Conservation (phyloP, 108 stramenopile genomes). For the Nitzschia sp. region DNA sequence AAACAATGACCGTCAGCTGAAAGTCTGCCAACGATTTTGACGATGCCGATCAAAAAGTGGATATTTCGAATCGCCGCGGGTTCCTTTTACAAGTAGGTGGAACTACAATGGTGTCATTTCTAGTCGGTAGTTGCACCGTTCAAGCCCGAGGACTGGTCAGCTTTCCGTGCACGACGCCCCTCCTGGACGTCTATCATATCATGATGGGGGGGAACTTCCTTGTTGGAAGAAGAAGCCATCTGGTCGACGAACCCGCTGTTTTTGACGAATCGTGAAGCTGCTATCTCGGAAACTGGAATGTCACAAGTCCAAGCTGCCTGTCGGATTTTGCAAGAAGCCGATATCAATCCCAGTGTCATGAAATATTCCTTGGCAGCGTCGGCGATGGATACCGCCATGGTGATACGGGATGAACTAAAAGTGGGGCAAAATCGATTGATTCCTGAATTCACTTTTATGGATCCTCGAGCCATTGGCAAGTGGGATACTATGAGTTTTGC, state of each 20-base stretch:
- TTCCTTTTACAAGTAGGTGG: neutral
- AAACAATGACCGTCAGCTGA: neutral
- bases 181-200: conserved; percentile 68
- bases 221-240: conserved; percentile 73
- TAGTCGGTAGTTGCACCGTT: neutral
- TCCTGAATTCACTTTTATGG: conserved; percentile 84
- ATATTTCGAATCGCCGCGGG: neutral
- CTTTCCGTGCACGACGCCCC: conserved; percentile 15
- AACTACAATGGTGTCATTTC: neutral
- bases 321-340: conserved; percentile 22
- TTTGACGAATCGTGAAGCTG: conserved; percentile 76
- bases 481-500: conserved; percentile 65
- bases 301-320: conserved; percentile 57
- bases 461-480: conserved; percentile 73
- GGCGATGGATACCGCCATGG: conserved; percentile 61
- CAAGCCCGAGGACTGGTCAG: conserved; percentile 10
- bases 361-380: conserved; percentile 70
- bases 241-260: conserved; percentile 76
- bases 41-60: neutral
- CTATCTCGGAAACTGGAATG: conserved; percentile 51
- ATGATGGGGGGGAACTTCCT: conserved; percentile 56
- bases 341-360: conserved; percentile 55
- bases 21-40: conserved; percentile 1
- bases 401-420: conserved; percentile 57
- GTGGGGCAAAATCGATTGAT: conserved; percentile 77